Conservation (phyloP, 192 early-diverging fungal genomes). For the Coemansia sp. region DNA sequence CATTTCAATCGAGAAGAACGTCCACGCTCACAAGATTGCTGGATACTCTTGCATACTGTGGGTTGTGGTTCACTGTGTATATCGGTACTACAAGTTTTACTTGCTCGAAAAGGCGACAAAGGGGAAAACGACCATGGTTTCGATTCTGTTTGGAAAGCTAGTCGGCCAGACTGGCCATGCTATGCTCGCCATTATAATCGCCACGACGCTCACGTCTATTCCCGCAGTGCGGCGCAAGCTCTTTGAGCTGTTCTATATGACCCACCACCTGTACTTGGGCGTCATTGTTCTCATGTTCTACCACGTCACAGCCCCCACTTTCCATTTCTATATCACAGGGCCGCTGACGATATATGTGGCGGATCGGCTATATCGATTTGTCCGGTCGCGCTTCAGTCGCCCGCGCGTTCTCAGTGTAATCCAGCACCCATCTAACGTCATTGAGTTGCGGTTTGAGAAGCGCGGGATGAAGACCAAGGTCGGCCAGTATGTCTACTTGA, state of each 20-base stretch:
- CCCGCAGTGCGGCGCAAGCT: conserved; percentile 32
- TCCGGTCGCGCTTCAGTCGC: conserved; percentile 56
- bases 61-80: conserved; percentile 58
- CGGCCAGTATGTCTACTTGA: conserved; percentile 74
- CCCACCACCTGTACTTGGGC: conserved; percentile 75
- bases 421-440: conserved; percentile 74
- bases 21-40: conserved; percentile 71
- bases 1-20: conserved; percentile 75
- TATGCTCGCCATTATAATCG: conserved; percentile 5
- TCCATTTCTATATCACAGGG: conserved; percentile 69
- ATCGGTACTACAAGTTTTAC: conserved; percentile 70
- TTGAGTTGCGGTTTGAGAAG: conserved; percentile 75
- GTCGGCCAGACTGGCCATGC: conserved; percentile 70
- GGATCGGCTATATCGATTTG: conserved; percentile 63
- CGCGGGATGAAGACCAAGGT: conserved; percentile 51
- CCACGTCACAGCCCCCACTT: conserved; percentile 64
- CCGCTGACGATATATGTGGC: conserved; percentile 59
- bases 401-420: conserved; percentile 75
- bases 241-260: conserved; percentile 75
- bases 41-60: conserved; percentile 66
- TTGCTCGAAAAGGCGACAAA: conserved; percentile 1
- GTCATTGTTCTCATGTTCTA: conserved; percentile 64
- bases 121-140: conserved; percentile 32
- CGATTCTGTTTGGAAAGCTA: conserved; percentile 51
- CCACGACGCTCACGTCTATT: conserved; percentile 15